Base-by-base conservation (phyloP, 768 basidiomycete genomes). In the Suillus placidus region DNA sequence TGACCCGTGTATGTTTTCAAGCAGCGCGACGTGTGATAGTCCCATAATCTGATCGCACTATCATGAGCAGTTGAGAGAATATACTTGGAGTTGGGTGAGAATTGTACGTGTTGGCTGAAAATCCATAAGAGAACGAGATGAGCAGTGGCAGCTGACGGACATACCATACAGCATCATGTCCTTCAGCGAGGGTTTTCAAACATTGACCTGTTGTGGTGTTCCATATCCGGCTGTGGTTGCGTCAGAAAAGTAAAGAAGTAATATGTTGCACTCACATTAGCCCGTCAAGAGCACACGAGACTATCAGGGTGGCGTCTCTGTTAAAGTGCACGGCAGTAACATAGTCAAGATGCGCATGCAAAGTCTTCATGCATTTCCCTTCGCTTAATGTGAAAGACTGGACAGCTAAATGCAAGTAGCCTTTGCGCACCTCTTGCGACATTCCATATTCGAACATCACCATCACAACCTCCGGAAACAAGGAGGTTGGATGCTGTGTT, bases 311-410 rank as follows among this genome's bases (percentile, higher is more conserved):
- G 0, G 94, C 94, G 70, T 99, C 97, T 73, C 88, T 79, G 73
- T 96, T 97, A 81, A 97, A 99, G 74, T 94, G 91, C 3, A 98
- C 95, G 3, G 93, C 92, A 14, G 95, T 96, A 34, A 99, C 94
- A 66, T 93, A 96, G 78, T 99, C 97, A 57, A 95, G 83, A 76
- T 99, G 97, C 1, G 94, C 97, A 67, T 94, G 93, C 30, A 99
- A 75, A 2, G 90, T 92, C 76, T 93, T 91, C 77, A 94, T 83
- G 71, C 89, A 92, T 73, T 87, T 92, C 23, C 94, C 97, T 94
- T 49, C 6, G 16, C 4, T 13, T 18, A 12, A 13, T 10, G 0
- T 52, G 13, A 54, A 23, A 34, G 6, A 64, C 47, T 5, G 20
- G 12, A 34, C 1, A 14, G 61, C 14, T 20, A 57, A 20, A 56